Base-by-base conservation (phyloP, 1,284 basidiomycete species). In the Cutaneotrichosporon cutaneum region DNA sequence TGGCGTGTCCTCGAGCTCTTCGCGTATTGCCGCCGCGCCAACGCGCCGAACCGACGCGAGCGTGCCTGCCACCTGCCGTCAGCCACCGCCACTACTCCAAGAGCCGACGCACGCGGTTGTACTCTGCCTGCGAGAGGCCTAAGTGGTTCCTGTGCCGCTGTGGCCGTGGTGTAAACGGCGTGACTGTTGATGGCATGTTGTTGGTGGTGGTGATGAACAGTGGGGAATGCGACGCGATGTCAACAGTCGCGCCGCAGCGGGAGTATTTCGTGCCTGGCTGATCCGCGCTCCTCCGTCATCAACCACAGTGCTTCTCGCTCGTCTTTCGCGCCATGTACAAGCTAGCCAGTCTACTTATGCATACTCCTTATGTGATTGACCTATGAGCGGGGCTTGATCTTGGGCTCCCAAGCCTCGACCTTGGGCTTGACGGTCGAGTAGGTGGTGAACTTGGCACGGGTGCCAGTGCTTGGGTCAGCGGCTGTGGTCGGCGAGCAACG, bases 341-440 rank as follows among this genome's bases (percentile, higher is more conserved):
- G 39, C 18, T 18, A 16, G 11, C 39, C 39, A 42, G 39, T 57
- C 56, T 57, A 57, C 21, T 58, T 21, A 51, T 58, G 56, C 56
- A 56, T 56, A 56, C 32, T 21, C 32, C 18, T 50, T n/a, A 30
- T 36, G 39, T n/a, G 39, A 42, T 42, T 42, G 2, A 16, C 33
- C 47, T 63, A 60, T 53, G 56, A 70, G 52, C 90, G 85, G 27
- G 84, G 65, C 52, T 82, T 77, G 44, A 87, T 82, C 78, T 87
- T 88, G 32, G 92, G 90, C 66, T 91, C 84, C 94, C 94, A 97
- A 14, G 87, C 83, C 44, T 83, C 82, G 65, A 91, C 82, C 81
- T 95, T 95, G 21, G 90, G 89, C 52, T 83, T 84, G 35, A 83
- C 87, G 3, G 94, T 96, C 72, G 91, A 91, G 80, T 96, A 97